These are phyloP conservation scores for Zymoseptoria passerinii DNA, from an alignment of 2,329 filamentous ascomycete species.

Conservation along the genomic window DNA sequence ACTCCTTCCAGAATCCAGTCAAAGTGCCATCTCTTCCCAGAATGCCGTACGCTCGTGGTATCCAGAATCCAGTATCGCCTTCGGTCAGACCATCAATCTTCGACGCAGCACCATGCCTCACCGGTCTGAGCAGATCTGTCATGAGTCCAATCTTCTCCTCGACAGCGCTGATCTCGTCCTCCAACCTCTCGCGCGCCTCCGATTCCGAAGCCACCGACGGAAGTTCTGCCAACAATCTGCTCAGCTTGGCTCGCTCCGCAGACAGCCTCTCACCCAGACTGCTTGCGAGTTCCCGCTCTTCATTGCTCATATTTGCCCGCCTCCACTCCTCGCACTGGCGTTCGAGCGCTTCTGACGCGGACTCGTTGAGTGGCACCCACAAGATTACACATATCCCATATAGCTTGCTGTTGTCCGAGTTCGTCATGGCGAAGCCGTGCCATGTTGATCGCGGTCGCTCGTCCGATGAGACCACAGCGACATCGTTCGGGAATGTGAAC, in stretches of 20 bases:
- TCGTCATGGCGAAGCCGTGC: slow-evolving; percentile 98
- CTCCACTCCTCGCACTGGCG: slow-evolving; percentile 48
- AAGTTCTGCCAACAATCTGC: slow-evolving; percentile 74
- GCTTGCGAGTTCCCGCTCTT: slow-evolving; percentile 84
- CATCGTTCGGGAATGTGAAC: slow-evolving; percentile 98
- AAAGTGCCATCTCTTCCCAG: slow-evolving; percentile 75
- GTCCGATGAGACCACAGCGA: slow-evolving; percentile 91
- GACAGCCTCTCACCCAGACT: slow-evolving; percentile 85
- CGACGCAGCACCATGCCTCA: slow-evolving; percentile 87
- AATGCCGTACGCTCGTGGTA: slow-evolving; percentile 85
- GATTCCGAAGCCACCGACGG: slow-evolving; percentile 75
- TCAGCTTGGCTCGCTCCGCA: slow-evolving; percentile 79
- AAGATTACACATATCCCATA: slow-evolving; percentile 87
- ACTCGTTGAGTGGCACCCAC: slow-evolving; percentile 78
- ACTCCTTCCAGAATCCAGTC: slow-evolving; percentile 96
- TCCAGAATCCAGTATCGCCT: slow-evolving; percentile 93
- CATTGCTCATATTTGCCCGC: slow-evolving; percentile 67
- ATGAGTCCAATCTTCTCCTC: slow-evolving; percentile 97
- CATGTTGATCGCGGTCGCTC: slow-evolving; percentile 91
- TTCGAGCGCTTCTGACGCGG: slow-evolving; percentile 76
- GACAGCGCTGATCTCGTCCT: slow-evolving; percentile 89
- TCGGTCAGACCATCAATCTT: slow-evolving; percentile 96
- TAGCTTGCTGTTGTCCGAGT: slow-evolving; percentile 80
- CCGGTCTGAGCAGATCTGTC: slow-evolving; percentile 87
- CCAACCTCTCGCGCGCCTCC: slow-evolving; percentile 68